Conservation (phyloP, 257 asterid genomes). For the Solanum gandarillasii region DNA sequence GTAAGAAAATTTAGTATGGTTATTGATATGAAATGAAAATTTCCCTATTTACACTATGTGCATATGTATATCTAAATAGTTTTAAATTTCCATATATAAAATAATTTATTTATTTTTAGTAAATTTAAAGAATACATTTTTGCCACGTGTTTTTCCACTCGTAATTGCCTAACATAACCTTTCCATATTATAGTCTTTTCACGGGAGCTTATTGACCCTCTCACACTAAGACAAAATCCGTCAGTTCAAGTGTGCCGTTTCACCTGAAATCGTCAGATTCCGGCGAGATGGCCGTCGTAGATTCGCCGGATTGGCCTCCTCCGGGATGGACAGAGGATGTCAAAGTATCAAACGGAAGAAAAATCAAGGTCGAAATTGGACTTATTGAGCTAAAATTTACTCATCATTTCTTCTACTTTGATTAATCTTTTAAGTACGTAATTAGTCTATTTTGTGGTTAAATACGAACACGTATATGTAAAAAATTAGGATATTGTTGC, state of each 20-base stretch:
- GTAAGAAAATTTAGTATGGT: neutral
- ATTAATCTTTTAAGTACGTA: neutral
- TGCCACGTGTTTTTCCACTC: neutral
- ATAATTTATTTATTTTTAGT: neutral
- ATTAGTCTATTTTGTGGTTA: neutral
- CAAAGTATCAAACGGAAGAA: slow-evolving; percentile 37
- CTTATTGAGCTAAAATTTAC: neutral
- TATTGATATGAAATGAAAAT: neutral
- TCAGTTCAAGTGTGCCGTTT: neutral
- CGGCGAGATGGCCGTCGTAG: slow-evolving; percentile 31
- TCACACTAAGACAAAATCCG: neutral
- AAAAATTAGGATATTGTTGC: neutral
- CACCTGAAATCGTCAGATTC: slow-evolving; percentile 12
- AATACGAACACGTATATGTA: neutral
- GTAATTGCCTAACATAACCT: neutral
- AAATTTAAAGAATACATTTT: neutral
- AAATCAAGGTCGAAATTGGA: slow-evolving; percentile 30
- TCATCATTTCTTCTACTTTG: neutral
- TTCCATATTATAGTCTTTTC: neutral
- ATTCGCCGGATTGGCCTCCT: slow-evolving; percentile 40
- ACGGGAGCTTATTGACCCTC: neutral
- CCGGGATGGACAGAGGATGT: slow-evolving; percentile 42
- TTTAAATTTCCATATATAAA: neutral
- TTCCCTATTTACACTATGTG: neutral
- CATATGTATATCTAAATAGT: neutral